Percentiles rank a stretch among this genome's conserved stretches.
phyloP scores from a whole-genome alignment of 768 basidiomycete genomes.

The Peribolospora baueri region DNA sequence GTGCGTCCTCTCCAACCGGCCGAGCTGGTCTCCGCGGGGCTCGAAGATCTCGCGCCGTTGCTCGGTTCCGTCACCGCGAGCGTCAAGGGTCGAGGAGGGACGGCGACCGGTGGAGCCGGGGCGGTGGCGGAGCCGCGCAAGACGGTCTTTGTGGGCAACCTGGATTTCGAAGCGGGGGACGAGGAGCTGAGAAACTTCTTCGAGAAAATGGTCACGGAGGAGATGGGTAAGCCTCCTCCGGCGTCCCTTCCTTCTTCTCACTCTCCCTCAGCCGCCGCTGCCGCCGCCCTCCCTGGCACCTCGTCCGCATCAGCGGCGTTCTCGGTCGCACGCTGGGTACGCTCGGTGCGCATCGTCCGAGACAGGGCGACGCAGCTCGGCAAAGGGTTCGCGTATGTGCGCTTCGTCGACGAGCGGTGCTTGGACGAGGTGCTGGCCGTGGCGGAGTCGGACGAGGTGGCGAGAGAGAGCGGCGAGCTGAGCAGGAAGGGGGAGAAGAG shows the following conservation, averaged over 20 bases:
- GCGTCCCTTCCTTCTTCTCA: too few species aligned
- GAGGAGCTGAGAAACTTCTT: conserved; percentile 72
- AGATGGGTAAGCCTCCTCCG: conserved; percentile 17
- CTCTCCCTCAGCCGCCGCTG: too few species aligned
- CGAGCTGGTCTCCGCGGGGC: conserved; percentile 15
- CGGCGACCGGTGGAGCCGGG: conserved; percentile 12
- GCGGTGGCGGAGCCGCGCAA: conserved; percentile 41
- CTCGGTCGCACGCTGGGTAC: conserved; percentile 7
- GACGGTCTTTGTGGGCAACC: conserved; percentile 71
- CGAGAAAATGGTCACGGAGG: conserved; percentile 44
- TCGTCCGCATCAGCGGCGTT: not conserved
- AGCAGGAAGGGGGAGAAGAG: conserved; percentile 1
- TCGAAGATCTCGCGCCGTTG: not conserved
- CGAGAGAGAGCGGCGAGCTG: not conserved
- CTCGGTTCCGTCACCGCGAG: not conserved
- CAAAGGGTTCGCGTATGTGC: conserved; percentile 84
- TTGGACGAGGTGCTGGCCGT: conserved; percentile 79
- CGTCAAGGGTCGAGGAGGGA: conserved; percentile 4
- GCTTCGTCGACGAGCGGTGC: conserved; percentile 61
- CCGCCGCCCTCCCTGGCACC: not conserved
- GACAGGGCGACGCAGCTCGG: conserved; percentile 82
- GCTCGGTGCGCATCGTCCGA: conserved; percentile 51
- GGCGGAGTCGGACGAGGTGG: conserved; percentile 14
- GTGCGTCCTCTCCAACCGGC: conserved; percentile 24
- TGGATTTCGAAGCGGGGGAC: conserved; percentile 78